These are phyloP conservation scores for Globisporangium alternatum DNA, from an alignment of 352 stramenopile species.

Conservation along the genomic window DNA sequence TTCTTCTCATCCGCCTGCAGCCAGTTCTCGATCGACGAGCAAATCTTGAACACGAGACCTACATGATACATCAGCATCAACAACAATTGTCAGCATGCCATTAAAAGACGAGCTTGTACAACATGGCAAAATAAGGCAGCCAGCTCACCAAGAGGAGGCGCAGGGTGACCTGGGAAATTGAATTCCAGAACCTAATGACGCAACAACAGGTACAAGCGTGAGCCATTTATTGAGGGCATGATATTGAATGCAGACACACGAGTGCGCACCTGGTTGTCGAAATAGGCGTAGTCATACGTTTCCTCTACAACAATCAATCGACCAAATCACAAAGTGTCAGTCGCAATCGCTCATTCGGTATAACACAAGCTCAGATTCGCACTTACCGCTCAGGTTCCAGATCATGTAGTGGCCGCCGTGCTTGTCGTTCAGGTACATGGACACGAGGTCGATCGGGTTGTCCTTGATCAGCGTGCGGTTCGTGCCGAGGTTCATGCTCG, in stretches of 20 bases:
- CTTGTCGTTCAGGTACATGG: slow-evolving; percentile 92
- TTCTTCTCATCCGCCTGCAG: slow-evolving; percentile 94
- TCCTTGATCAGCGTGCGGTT: slow-evolving; percentile 79
- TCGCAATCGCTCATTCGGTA: background rate
- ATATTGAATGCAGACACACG: background rate
- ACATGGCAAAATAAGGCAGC: background rate
- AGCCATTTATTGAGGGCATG: background rate
- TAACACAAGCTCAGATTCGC: background rate
- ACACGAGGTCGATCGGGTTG: slow-evolving; percentile 90
- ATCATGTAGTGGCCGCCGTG: slow-evolving; percentile 97
- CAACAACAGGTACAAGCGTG: background rate
- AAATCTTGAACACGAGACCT: slow-evolving; percentile 96
- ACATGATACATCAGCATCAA: background rate
- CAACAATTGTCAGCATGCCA: background rate
- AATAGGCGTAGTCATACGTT: slow-evolving; percentile 93
- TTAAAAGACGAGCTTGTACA: background rate
- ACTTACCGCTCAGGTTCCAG: slow-evolving; percentile 93
- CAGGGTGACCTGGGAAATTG: slow-evolving; percentile 96
- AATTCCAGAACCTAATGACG: slow-evolving; percentile 88
- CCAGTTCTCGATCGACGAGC: slow-evolving; percentile 97
- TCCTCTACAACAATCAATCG: slow-evolving; percentile 70
- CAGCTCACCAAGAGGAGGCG: slow-evolving; percentile 88
- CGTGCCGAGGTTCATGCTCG: slow-evolving; percentile 78
- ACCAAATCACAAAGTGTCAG: slow-evolving; percentile 11
- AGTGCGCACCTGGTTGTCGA: slow-evolving; percentile 89